These are phyloP conservation scores for Calocybe gambosa DNA, from an alignment of 1,284 basidiomycete genomes.

Conservation along the genomic window DNA sequence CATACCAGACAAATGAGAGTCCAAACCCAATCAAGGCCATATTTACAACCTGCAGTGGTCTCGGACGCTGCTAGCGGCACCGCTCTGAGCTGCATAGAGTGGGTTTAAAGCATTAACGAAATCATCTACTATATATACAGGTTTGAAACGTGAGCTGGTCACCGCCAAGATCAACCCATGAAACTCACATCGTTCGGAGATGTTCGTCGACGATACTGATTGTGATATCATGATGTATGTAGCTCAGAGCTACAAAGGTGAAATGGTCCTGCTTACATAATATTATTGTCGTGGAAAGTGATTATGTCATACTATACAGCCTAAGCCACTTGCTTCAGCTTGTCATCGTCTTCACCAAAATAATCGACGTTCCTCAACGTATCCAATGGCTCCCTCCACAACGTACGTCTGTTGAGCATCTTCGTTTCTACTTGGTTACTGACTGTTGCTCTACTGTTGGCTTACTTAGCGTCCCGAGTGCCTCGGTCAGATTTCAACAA, in stretches of 20 bases:
- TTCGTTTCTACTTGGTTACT: conserved; percentile 13
- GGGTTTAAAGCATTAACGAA: not conserved
- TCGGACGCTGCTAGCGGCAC: not conserved
- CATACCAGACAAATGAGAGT: not conserved
- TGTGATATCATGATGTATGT: not conserved
- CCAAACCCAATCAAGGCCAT: not conserved
- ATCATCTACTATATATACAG: not conserved
- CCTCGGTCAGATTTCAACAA: conserved; percentile 47
- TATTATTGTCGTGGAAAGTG: conserved; percentile 23
- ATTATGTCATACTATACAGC: conserved; percentile 42
- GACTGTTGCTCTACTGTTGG: conserved; percentile 1
- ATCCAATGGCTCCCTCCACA: conserved; percentile 59
- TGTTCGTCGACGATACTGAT: not conserved
- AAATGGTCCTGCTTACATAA: no score
- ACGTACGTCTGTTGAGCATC: conserved; percentile 44
- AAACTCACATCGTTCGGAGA: not conserved
- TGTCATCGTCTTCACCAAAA: conserved; percentile 20
- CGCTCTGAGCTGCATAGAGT: not conserved
- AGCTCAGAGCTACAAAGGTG: not conserved
- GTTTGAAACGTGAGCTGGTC: not conserved
- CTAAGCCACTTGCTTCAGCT: conserved; percentile 32
- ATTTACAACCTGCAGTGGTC: not conserved
- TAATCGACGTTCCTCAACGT: conserved; percentile 43
- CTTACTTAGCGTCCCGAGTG: conserved; percentile 59
- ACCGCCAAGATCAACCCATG: not conserved